Conservation (phyloP, 192 early-diverging fungal species). For the Coemansia sp. region DNA sequence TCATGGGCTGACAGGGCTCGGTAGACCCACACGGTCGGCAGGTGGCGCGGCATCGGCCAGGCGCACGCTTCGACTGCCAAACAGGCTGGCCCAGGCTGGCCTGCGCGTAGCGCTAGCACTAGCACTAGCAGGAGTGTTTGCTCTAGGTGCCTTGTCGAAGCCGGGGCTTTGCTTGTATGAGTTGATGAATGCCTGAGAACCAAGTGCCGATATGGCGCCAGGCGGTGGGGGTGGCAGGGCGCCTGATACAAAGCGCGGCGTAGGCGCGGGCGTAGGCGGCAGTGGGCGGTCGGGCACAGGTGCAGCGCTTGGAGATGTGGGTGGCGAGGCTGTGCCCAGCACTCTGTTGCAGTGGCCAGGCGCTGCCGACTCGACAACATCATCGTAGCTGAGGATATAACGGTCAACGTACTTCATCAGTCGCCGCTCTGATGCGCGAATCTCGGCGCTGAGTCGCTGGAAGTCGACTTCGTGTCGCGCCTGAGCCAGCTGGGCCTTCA, state of each 20-base stretch:
- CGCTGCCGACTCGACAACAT: conserved; percentile 10
- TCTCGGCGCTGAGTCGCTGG: conserved; percentile 9
- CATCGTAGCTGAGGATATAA: conserved; percentile 44
- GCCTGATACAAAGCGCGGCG: conserved; percentile 18
- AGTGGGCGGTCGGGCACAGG: conserved; percentile 18
- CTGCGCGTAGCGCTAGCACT: not conserved
- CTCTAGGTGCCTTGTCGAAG: not conserved
- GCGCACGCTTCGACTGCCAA: conserved; percentile 39
- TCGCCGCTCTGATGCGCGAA: conserved; percentile 29
- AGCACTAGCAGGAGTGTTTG: no score
- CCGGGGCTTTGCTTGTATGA: conserved; percentile 29
- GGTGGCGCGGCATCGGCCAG: not conserved
- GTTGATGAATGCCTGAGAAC: conserved; percentile 34
- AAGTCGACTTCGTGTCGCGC: conserved; percentile 1
- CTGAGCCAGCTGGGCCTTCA: conserved; percentile 13
- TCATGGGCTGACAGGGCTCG: not conserved
- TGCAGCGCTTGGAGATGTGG: conserved; percentile 21
- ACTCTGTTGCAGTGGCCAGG: not conserved
- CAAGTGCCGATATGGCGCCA: conserved; percentile 15
- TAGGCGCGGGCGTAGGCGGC: conserved; percentile 10
- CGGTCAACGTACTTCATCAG: conserved; percentile 43
- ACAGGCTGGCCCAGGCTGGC: conserved; percentile 30
- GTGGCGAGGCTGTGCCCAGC: conserved; percentile 36
- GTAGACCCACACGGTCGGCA: not conserved
- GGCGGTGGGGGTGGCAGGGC: conserved; percentile 22